Evolutionary conservation across 306 rosid species (phyloP), one percentile per base, ranked within the genome.

Genomic region (Boehmeria nivea): DNA sequence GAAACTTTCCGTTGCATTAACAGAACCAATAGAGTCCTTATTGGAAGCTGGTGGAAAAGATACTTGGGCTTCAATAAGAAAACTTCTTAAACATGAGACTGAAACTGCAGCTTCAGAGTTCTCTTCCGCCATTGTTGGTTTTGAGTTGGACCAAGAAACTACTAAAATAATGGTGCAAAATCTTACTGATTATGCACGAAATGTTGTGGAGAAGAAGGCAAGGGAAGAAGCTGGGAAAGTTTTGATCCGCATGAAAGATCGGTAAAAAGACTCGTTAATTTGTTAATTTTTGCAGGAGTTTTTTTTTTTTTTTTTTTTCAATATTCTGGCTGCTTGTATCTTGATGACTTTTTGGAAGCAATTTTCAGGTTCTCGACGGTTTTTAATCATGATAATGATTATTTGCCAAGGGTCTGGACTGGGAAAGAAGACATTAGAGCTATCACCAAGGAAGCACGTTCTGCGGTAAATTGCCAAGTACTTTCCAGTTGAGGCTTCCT

Each of bases 371-470:
- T 90, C 80, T 79, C 94, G 3, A 75, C 87, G 0, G 63, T 90
- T 43, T 90, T 90, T 71, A 79, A 73, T 67, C 95, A 78, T 69
- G 95, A 90, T 76, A 59, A 47, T 61, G 95, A 87, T 73, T 87
- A 94, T 14, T 70, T 90, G 63, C 98, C 98, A 15, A 78, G 98
- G 70, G 60, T 85, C 64, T 90, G 98, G 98, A 84, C 94, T 38
- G 91, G 87, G 66, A 85, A 72, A 15, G 98, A 90, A 75, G 93
- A 90, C 76, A 78, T 90, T 59, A 78, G 70, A 73, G 67, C 81
- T 20, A 90, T 90, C 34, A 87, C 95, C 38, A 90, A 51, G 76
- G 83, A 70, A 49, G 95, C 94, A 1, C 82, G 81, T 18, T 52
- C 89, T 31, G 83, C 76, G 74, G 98, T 90, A 85, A 57, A 53